Evolutionary conservation across 768 basidiomycete genomes (phyloP).

Genomic region (Podaxis sp.): DNA sequence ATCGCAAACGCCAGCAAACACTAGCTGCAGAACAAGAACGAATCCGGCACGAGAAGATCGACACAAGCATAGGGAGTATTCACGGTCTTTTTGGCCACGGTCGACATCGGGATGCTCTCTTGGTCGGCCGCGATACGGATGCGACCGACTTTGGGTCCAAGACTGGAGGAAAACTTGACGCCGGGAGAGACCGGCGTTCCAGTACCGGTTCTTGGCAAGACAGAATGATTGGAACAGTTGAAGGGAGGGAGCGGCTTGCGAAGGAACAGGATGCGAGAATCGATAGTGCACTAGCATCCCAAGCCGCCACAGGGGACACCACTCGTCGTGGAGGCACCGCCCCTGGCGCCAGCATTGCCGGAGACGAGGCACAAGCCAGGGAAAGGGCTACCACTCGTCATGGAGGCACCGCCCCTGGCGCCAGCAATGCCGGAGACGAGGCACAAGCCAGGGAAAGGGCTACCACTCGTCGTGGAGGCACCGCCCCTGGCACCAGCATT

Average conservation of each 20-base stretch:
- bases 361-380: neutral
- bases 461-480: neutral
- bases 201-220: neutral
- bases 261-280: constrained; percentile 2
- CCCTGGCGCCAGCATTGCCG: neutral
- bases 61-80: neutral
- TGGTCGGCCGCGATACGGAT: neutral
- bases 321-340: neutral
- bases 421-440: neutral
- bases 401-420: neutral
- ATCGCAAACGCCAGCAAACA: too few relatives aligned
- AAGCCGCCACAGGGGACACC: neutral
- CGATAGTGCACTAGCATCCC: neutral
- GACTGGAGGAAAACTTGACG: neutral
- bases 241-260: constrained; percentile 2
- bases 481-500: neutral
- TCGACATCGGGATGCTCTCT: neutral
- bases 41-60: neutral
- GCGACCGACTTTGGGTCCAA: neutral
- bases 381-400: neutral
- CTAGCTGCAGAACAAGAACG: neutral
- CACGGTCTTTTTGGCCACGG: constrained; percentile 1
- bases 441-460: neutral
- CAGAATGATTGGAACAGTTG: neutral
- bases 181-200: neutral